A percentile compares a stretch with the other conserved stretches of the same genome.
phyloP scores from a whole-genome alignment of 2,329 filamentous ascomycete genomes.

The Aspergillus novoparasiticus region DNA sequence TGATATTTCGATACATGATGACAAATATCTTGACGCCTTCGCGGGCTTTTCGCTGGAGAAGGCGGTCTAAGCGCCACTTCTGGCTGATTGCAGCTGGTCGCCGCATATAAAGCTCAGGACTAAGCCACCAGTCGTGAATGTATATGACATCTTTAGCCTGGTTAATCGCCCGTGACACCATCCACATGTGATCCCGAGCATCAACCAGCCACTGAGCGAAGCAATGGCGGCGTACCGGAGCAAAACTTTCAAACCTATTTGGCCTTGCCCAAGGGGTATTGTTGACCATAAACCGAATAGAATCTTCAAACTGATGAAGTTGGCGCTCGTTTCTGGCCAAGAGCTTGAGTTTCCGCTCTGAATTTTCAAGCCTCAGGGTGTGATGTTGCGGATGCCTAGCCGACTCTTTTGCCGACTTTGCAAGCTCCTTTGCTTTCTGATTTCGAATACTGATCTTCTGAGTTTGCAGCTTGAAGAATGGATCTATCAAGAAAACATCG shows the following conservation, averaged over 20 bases:
- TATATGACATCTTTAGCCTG: conserved; percentile 98
- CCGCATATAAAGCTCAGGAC: conserved; percentile 92
- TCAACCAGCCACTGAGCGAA: conserved; percentile 97
- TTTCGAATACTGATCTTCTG: conserved; percentile 61
- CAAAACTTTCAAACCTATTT: conserved; percentile 91
- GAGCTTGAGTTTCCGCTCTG: conserved; percentile 88
- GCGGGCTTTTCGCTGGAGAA: conserved; percentile 89
- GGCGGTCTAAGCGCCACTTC: conserved; percentile 92
- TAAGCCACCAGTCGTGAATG: conserved; percentile 99
- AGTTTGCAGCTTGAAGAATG: conserved; percentile 78
- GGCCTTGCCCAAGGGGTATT: conserved; percentile 80
- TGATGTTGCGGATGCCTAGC: conserved; percentile 73
- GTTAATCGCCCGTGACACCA: conserved; percentile 92
- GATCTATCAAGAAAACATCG: conserved; percentile 95
- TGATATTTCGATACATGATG: conserved; percentile 97
- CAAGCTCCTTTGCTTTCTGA: conserved; percentile 60
- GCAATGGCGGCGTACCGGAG: conserved; percentile 80
- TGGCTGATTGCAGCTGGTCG: conserved; percentile 93
- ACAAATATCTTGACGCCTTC: conserved; percentile 98
- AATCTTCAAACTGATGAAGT: conserved; percentile 89
- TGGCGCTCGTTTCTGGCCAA: conserved; percentile 89
- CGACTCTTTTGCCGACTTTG: conserved; percentile 65
- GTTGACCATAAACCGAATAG: conserved; percentile 80
- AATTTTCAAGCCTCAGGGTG: conserved; percentile 82
- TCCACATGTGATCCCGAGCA: conserved; percentile 99